Base-by-base conservation (phyloP, 768 basidiomycete species). In the Phlebiopsis gigantea region DNA sequence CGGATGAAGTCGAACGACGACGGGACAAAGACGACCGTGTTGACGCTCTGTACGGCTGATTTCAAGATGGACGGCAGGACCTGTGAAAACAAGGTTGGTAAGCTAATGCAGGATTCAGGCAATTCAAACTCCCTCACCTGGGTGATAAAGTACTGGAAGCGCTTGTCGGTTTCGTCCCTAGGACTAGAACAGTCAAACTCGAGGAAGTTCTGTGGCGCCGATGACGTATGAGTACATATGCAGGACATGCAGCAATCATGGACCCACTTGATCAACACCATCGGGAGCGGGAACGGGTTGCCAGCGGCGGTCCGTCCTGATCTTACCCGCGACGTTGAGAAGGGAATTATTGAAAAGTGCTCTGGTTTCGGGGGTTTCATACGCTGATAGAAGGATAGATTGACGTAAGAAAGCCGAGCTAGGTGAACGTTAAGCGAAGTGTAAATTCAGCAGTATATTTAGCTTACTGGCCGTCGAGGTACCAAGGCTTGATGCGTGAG, bases 401-500 rank as follows among this genome's bases (percentile, higher is more conserved):
- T 98, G 97, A 6, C 97, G 90, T 6, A 98, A 77, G 68, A 88
- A 91, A 46, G 80, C 73, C 4, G 95, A 86, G 66, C 94, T 97
- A 54, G 4, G 29, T 34, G 24, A 2, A 7, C 5, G 31, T 22
- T 29, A 2, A 39, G 34, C 8, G 34, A 39, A 31, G 55, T 47
- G 28, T 9, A 19, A 15, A 19, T 4, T 30, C 17, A 14, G 10
- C 47, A 25, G 22, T 21, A 26, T 15, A 22, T 39, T 59, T 58
- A 9, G 74, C 91, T 66, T 72, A 97, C 95, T 93, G 82, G 67
- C 88, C 89, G 63, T 98, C 96, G 10, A 98, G 80, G 69, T 95
- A 97, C 97, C 97, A 98, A 0, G 93, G 91, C 72, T 97, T 98
- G 64, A 98, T 89, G 10, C 97, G 84, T 9, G 94, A 96, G 73